Evolutionary conservation across 2,329 filamentous ascomycete genomes (phyloP), one percentile per base, ranked within the genome.

Genomic region (Alternaria sp.): DNA sequence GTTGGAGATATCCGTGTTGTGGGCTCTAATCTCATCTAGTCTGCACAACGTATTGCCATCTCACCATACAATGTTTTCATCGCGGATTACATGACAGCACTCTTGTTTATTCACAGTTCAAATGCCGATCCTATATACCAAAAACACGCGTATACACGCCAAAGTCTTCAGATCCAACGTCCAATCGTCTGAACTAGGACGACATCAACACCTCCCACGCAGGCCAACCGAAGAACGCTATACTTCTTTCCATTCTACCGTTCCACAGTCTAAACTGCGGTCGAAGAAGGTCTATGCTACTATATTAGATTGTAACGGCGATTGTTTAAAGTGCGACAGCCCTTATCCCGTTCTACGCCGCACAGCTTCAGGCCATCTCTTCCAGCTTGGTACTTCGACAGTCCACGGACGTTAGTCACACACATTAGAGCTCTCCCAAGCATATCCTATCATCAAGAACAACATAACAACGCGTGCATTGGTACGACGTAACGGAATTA

Each of bases 301-400:
- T 8, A 50, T 68, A 45, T 25, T 50, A 23, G 46, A 62, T 30
- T 26, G 59, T 8, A 59, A 56, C 46, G 49, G 58, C 40, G 43
- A 61, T 15, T 52, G 36, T 21, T 25, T 65, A 11, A 17, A 19
- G 1, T 43, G 17, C 36, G 32, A 26, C 19, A 43, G 54, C 15
- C 25, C 26, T 7, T 44, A 7, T 25, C 68, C 62, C 1, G 8
- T 43, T 4, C 54, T 69, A 43, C 64, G 59, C 46, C 67, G 59
- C 21, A 69, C 66, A 10, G 23, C 44, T 11, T 65, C 61, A 13
- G 59, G 61, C 2, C 46, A 17, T 15, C 55, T 61, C 26, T 66
- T 61, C 32, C 30, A 51, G 25, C 6, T 36, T 17, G 25, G 44
- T 12, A 6, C n/a, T n/a, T 23, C 17, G 12, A 12, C n/a, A 9